Percentiles rank a stretch among this genome's conserved stretches.
Evolutionary conservation across 257 asterid genomes (phyloP).

Genomic region (Salvia rosmarinus): DNA sequence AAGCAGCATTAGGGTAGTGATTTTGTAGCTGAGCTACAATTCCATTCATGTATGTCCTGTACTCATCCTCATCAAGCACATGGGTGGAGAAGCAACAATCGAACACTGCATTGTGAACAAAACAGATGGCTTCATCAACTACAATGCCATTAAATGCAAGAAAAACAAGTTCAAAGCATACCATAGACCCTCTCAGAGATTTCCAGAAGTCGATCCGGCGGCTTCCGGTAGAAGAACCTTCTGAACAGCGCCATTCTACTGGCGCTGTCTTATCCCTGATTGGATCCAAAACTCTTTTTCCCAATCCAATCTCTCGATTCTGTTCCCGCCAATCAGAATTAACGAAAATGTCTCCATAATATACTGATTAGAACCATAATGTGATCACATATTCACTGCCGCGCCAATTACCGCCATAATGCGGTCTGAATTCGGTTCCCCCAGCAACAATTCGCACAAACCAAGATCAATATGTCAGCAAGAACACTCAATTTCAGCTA

Average conservation of each 20-base stretch:
- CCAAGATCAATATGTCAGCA: slow-evolving; percentile 15
- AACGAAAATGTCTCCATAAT: slow-evolving; percentile 46
- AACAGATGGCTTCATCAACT: slow-evolving; percentile 26
- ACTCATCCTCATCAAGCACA: slow-evolving; percentile 87
- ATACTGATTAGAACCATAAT: slow-evolving; percentile 40
- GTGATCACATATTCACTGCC: slow-evolving; percentile 28
- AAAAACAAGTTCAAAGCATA: slow-evolving; percentile 40
- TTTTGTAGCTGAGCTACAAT: slow-evolving; percentile 94
- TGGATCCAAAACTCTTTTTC: slow-evolving; percentile 63
- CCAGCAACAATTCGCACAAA: slow-evolving; percentile 12
- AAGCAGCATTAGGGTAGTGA: slow-evolving; percentile 90
- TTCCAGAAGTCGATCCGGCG: slow-evolving; percentile 99
- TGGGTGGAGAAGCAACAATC: slow-evolving; percentile 98
- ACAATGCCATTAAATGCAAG: slow-evolving; percentile 16
- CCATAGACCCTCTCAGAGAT: slow-evolving; percentile 98
- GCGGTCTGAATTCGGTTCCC: slow-evolving; percentile 27
- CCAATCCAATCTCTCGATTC: slow-evolving; percentile 33
- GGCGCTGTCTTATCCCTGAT: slow-evolving; percentile 84
- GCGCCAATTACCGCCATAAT: slow-evolving; percentile 36
- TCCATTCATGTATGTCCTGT: slow-evolving; percentile 81
- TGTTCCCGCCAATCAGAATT: slow-evolving; percentile 19
- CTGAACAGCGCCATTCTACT: slow-evolving; percentile 98
- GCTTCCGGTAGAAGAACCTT: slow-evolving; percentile 94
- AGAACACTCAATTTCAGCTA: slow-evolving; percentile 24
- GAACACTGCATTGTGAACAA: slow-evolving; percentile 64